Percentiles rank a stretch among this genome's conserved stretches.
phyloP scores from a whole-genome alignment of 2,329 filamentous ascomycete genomes.

The Ceratocystis lukuohia region DNA sequence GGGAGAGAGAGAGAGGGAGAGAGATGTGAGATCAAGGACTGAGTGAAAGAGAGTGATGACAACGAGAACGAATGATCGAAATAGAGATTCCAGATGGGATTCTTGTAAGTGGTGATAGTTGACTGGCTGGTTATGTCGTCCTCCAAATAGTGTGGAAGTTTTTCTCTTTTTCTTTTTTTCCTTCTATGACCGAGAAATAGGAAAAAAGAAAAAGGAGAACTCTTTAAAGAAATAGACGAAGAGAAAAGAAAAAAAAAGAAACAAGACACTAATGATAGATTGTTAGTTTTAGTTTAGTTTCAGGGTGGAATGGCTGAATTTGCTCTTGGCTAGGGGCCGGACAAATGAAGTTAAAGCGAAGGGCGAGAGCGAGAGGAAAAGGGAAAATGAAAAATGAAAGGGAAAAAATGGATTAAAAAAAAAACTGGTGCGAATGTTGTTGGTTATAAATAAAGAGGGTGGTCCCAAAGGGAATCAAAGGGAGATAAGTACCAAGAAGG shows the following conservation, averaged over 20 bases:
- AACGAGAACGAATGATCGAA: neutral
- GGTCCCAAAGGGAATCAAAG: neutral
- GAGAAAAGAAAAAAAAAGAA: constrained; percentile 1
- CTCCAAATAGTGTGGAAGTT: neutral
- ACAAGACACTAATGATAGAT: constrained; percentile 1
- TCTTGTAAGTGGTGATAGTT: constrained; percentile 1
- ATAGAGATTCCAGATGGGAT: constrained; percentile 3
- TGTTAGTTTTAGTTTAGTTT: constrained; percentile 9
- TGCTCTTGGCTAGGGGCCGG: neutral
- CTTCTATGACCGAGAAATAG: neutral
- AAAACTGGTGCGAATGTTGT: constrained; percentile 2
- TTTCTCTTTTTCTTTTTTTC: neutral
- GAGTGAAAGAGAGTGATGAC: neutral
- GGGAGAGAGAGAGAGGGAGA: neutral
- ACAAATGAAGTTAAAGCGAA: constrained; percentile 18
- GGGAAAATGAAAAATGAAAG: constrained; percentile 18
- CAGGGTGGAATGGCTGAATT: constrained; percentile 5
- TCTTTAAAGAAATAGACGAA: too few species aligned
- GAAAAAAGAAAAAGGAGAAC: neutral
- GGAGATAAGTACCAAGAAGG: constrained; percentile 6
- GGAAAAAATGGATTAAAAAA: constrained; percentile 4
- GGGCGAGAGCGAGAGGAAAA: constrained; percentile 13
- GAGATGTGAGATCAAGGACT: neutral
- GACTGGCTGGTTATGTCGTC: neutral
- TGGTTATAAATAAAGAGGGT: constrained; percentile 3